These are phyloP conservation scores for Plasmodium relictum DNA, from an alignment of 169 alveolate genomes.

Conservation along the genomic window DNA sequence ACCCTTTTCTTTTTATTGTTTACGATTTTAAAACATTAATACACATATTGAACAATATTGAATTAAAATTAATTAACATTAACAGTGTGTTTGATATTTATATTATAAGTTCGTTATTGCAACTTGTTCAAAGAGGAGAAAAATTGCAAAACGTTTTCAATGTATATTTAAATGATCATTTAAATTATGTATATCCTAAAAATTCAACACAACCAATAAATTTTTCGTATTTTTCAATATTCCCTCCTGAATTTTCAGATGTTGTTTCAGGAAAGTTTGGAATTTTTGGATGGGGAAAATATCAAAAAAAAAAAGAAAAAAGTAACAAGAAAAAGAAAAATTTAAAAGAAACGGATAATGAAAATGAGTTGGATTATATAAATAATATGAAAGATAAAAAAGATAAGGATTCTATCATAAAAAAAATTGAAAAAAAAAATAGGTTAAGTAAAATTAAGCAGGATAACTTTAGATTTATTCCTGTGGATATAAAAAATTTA, in stretches of 20 bases:
- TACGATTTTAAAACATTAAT: conserved; percentile 64
- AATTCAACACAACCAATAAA: background rate
- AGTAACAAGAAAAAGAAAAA: conserved; percentile 7
- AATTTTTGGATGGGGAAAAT: conserved; percentile 62
- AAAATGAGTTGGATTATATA: background rate
- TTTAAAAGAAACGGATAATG: background rate
- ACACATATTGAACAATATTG: conserved; percentile 47
- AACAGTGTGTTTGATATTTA: conserved; percentile 60
- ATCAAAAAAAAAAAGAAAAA: conserved; percentile 43
- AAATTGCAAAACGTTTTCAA: conserved; percentile 61
- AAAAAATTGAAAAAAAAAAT: background rate
- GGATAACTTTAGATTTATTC: conserved; percentile 28
- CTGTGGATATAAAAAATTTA: conserved; percentile 7
- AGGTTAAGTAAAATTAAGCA: background rate
- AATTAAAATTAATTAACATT: conserved; percentile 25
- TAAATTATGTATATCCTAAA: background rate
- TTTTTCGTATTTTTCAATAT: conserved; percentile 17
- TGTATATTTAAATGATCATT: conserved; percentile 12
- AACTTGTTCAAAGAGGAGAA: conserved; percentile 76
- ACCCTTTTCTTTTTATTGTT: conserved; percentile 40
- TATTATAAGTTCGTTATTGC: conserved; percentile 58
- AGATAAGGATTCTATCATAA: background rate
- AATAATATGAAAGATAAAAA: background rate
- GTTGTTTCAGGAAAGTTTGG: conserved; percentile 66
- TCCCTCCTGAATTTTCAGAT: conserved; percentile 70